Percentiles rank a stretch among this genome's conserved stretches.
phyloP scores from a whole-genome alignment of 108 stramenopile species.

The Pseudonitzschia delicatissima region DNA sequence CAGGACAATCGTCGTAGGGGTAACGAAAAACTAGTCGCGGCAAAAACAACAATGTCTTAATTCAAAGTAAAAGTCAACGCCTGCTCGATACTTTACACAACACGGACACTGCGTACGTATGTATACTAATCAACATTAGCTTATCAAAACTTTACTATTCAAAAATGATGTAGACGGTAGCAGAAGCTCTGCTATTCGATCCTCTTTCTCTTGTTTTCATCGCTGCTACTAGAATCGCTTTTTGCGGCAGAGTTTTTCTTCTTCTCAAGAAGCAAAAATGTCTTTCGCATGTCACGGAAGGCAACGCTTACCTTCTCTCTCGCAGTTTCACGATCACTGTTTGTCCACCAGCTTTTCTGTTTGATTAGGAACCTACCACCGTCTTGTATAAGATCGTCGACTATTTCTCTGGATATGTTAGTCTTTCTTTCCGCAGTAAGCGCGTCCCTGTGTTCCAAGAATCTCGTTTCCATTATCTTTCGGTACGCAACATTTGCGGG shows the following conservation, averaged over 20 bases:
- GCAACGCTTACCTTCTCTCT: constrained; percentile 7
- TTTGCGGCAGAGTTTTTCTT: neutral
- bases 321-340: neutral
- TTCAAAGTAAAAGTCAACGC: too few relatives aligned
- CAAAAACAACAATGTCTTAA: too few relatives aligned
- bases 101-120: too few relatives aligned
- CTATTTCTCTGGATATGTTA: neutral
- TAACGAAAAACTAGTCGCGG: too few relatives aligned
- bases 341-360: neutral
- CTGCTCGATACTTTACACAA: too few relatives aligned
- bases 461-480: constrained; percentile 5
- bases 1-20: too few relatives aligned
- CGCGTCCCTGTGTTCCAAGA: constrained; percentile 5
- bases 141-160: too few relatives aligned
- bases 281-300: constrained; percentile 11
- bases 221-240: neutral
- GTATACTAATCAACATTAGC: too few relatives aligned
- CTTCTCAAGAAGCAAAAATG: neutral
- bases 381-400: neutral
- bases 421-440: neutral
- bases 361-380: constrained; percentile 3
- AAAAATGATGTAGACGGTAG: too few relatives aligned
- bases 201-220: neutral
- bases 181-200: neutral
- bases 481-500: constrained; percentile 8